These are phyloP conservation scores for Polyporus arcularius DNA, from an alignment of 768 basidiomycete genomes.

Conservation along the genomic window DNA sequence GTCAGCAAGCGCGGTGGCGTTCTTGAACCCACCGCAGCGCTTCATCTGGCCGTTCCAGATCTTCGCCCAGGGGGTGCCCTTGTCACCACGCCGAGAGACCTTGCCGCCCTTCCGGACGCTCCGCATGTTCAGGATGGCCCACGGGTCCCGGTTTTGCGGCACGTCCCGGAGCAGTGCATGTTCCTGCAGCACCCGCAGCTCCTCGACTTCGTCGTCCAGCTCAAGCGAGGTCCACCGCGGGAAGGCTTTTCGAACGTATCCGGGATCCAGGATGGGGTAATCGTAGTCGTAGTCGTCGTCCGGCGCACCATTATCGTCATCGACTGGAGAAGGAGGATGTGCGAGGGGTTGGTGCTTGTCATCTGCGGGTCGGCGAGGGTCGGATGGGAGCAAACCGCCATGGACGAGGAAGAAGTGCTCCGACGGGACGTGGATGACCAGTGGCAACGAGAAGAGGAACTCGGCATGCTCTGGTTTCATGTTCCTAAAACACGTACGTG, in stretches of 20 bases:
- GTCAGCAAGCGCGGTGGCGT: background rate
- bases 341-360: slow-evolving; percentile 72
- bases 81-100: slow-evolving; percentile 38
- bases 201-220: slow-evolving; percentile 12
- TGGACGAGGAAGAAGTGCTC: slow-evolving; percentile 81
- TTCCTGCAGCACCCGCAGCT: slow-evolving; percentile 65
- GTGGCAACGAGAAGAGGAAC: slow-evolving; percentile 78
- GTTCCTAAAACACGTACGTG: slow-evolving; percentile 32
- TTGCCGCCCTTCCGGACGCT: slow-evolving; percentile 42
- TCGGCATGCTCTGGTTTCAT: slow-evolving; percentile 62
- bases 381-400: slow-evolving; percentile 76
- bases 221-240: background rate
- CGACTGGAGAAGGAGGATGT: slow-evolving; percentile 46
- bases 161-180: slow-evolving; percentile 62
- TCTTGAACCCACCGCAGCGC: slow-evolving; percentile 52
- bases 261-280: slow-evolving; percentile 5
- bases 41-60: slow-evolving; percentile 72
- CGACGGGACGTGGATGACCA: slow-evolving; percentile 71
- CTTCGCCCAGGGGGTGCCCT: slow-evolving; percentile 75
- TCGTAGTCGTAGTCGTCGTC: slow-evolving; percentile 2
- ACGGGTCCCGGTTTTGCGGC: slow-evolving; percentile 78
- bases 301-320: slow-evolving; percentile 1
- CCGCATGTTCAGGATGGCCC: slow-evolving; percentile 76
- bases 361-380: slow-evolving; percentile 55
- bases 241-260: slow-evolving; percentile 6